Evolutionary conservation across 106 monocot genomes (phyloP), one percentile per base, ranked within the genome.

Genomic region (Dactylorhiza incarnata): DNA sequence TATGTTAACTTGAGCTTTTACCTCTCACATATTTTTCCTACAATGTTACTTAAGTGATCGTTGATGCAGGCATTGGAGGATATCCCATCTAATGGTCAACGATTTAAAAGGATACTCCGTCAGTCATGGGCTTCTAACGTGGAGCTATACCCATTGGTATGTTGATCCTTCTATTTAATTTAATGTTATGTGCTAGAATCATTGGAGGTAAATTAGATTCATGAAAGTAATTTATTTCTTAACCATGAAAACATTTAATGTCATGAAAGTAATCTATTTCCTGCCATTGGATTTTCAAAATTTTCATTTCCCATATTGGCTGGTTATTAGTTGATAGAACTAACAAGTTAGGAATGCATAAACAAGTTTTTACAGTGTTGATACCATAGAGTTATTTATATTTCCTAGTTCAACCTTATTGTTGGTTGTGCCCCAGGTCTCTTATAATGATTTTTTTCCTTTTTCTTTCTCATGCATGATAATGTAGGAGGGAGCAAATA

Each of bases 71-170:
- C 51, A 56, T 92, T 90, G 86, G 95, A 95, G 78, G 92, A 90
- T 73, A 72, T n/a, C 43, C 82, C 90, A 61, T 61, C 74, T 48
- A 81, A 70, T 68, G 82, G 72, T 50, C 86, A 76, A 37, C 85
- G 93, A 15, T 97, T 97, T 81, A 93, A 75, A 83, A 78, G 82
- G 79, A 84, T 93, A 83, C 85, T 80, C 26, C 90, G 80, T 9
- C 88, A 81, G 61, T 74, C 82, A 44, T 89, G 73, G 82, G 77
- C 84, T 75, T 67, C 75, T 73, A 91, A 81, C 79, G 47, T 76
- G 50, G 89, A 89, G 77, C 84, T 87, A 45, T 87, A 89, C 68
- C 91, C 88, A 70, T 74, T 93, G 93, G 96, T 97, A 89, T 81
- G 95, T 83, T 73, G 73, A 19, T 77, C 51, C 70, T 67, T 71